Evolutionary conservation across 345 rosid species (phyloP).

Genomic region (Brassica carinata): DNA sequence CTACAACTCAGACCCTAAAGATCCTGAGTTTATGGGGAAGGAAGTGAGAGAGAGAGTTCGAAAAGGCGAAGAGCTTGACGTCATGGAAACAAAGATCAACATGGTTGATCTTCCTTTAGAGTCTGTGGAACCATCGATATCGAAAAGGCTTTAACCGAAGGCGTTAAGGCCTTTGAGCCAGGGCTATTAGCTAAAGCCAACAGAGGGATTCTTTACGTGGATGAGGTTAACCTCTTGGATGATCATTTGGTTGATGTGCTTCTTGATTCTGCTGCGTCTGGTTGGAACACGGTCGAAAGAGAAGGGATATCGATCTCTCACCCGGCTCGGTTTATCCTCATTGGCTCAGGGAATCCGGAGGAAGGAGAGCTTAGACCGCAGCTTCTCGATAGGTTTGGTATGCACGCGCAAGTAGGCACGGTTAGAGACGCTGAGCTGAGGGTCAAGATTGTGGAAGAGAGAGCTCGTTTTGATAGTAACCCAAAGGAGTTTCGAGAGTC

Average conservation of each 20-base stretch:
- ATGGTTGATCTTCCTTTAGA: conserved; percentile 97
- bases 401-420: conserved; percentile 96
- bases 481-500: conserved; percentile 85
- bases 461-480: conserved; percentile 75
- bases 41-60: conserved; percentile 70
- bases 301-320: conserved; percentile 95
- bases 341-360: conserved; percentile 95
- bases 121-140: conserved; percentile 98
- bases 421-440: conserved; percentile 90
- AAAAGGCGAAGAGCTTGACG: conserved; percentile 56
- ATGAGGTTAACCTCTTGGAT: conserved; percentile 94
- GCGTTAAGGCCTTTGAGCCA: conserved; percentile 97
- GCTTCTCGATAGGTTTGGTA: conserved; percentile 88
- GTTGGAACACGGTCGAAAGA: conserved; percentile 96
- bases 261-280: conserved; percentile 92
- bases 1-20: conserved; percentile 87
- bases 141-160: conserved; percentile 94
- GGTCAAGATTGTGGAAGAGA: conserved; percentile 93
- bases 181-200: conserved; percentile 98
- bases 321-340: conserved; percentile 88
- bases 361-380: conserved; percentile 95
- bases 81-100: conserved; percentile 65
- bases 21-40: conserved; percentile 86
- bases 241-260: conserved; percentile 97
- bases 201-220: conserved; percentile 93